Evolutionary conservation across 805 yeast species (phyloP).

Genomic region (Starmerella cellae): DNA sequence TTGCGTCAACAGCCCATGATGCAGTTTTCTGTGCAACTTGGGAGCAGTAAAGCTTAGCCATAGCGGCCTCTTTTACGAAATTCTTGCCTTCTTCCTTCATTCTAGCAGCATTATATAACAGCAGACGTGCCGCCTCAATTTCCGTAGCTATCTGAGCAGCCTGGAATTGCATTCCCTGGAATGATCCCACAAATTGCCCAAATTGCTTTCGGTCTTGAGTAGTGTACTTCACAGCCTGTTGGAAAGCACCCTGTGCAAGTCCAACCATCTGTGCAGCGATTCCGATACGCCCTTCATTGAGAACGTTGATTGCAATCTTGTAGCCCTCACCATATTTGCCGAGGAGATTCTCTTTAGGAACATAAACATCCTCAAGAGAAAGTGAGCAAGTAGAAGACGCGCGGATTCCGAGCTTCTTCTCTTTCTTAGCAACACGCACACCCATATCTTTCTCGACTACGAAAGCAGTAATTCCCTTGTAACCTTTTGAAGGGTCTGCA

Average conservation of each 20-base stretch:
- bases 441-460: constrained; percentile 33
- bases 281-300: constrained; percentile 36
- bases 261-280: constrained; percentile 37
- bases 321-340: constrained; percentile 35
- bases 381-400: constrained; percentile 34
- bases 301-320: constrained; percentile 34
- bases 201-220: constrained; percentile 33
- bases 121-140: constrained; percentile 33
- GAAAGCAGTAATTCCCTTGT: constrained; percentile 35
- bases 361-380: constrained; percentile 31
- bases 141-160: constrained; percentile 34
- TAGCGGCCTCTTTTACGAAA: constrained; percentile 34
- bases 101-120: constrained; percentile 35
- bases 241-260: constrained; percentile 34
- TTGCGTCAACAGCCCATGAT: constrained; percentile 34
- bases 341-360: constrained; percentile 32
- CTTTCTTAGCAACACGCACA: constrained; percentile 33
- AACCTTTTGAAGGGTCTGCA: constrained; percentile 32
- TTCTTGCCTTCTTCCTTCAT: constrained; percentile 32
- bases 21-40: constrained; percentile 32
- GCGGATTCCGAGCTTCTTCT: constrained; percentile 33
- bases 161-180: constrained; percentile 38
- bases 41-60: constrained; percentile 34
- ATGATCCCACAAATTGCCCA: constrained; percentile 32
- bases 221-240: constrained; percentile 30